phyloP scores from a whole-genome alignment of 768 basidiomycete species.

The Ramaria sp. region DNA sequence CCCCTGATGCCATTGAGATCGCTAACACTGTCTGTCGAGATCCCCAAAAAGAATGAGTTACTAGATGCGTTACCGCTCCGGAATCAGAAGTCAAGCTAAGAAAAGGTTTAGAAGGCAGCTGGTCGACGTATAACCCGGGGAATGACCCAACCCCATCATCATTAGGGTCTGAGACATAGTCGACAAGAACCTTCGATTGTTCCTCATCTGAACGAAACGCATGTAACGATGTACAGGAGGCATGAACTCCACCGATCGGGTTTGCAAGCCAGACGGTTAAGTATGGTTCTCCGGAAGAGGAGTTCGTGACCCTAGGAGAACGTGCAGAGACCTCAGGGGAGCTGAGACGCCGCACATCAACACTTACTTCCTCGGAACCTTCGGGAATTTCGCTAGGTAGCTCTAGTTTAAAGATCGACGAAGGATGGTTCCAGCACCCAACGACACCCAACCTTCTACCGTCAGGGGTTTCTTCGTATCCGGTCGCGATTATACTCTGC shows the following conservation, averaged over 20 bases:
- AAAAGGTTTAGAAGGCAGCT: conserved; percentile 33
- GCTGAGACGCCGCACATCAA: conserved; percentile 25
- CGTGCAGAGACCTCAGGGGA: conserved; percentile 37
- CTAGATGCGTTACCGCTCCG: conserved; percentile 19
- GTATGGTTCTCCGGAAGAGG: conserved; percentile 14
- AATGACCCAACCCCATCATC: conserved; percentile 31
- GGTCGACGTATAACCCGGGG: conserved; percentile 53
- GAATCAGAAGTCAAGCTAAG: conserved; percentile 14
- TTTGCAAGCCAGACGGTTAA: conserved; percentile 44
- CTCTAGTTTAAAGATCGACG: conserved; percentile 42
- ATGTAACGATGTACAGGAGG: conserved; percentile 42
- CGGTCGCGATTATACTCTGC: conserved; percentile 41
- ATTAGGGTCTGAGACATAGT: conserved; percentile 28
- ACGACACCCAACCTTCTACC: conserved; percentile 48
- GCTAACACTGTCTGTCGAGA: conserved; percentile 40
- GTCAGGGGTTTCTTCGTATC: conserved; percentile 48
- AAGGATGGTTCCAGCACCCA: conserved; percentile 48
- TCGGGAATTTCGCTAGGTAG: conserved; percentile 14
- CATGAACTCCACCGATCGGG: conserved; percentile 46
- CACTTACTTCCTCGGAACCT: conserved; percentile 7
- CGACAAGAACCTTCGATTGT: conserved; percentile 25
- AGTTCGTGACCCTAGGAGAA: conserved; percentile 38
- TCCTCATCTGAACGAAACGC: conserved; percentile 23
- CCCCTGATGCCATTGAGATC: conserved; percentile 31
- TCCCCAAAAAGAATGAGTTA: conserved; percentile 42